Conservation (phyloP, 495 filamentous ascomycete species). For the Delitschia confertaspora region DNA sequence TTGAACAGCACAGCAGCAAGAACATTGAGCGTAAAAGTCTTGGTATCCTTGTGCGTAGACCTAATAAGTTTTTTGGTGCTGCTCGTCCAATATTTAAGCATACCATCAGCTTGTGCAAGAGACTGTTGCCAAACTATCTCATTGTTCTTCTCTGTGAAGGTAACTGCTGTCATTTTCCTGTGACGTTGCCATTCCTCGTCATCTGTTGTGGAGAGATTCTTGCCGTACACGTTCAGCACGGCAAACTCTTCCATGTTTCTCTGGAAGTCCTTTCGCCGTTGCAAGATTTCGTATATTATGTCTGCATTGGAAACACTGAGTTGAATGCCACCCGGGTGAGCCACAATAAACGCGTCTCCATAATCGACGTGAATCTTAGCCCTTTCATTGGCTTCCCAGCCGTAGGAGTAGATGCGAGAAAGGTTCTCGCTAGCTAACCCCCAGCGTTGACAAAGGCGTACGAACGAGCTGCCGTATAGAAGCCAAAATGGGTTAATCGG, state of each 20-base stretch:
- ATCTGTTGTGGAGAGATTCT: conserved; percentile 39
- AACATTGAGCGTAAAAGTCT: conserved; percentile 41
- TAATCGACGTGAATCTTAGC: conserved; percentile 35
- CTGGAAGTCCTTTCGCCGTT: conserved; percentile 37
- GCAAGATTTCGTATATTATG: conserved; percentile 34
- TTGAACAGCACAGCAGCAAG: conserved; percentile 40
- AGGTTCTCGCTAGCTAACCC: conserved; percentile 3
- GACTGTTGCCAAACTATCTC: conserved; percentile 39
- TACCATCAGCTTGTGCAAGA: conserved; percentile 27
- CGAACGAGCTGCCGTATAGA: background rate
- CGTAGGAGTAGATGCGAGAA: conserved; percentile 29
- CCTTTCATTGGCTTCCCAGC: conserved; percentile 36
- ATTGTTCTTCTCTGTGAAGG: conserved; percentile 45
- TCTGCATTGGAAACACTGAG: conserved; percentile 39
- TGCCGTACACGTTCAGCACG: conserved; percentile 40
- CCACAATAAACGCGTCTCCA: conserved; percentile 38
- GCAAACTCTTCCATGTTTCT: conserved; percentile 36
- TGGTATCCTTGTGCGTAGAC: conserved; percentile 33
- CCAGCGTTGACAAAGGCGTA: background rate
- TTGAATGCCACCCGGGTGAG: conserved; percentile 38
- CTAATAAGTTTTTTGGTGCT: conserved; percentile 12
- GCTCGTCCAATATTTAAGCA: conserved; percentile 36
- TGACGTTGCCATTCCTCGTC: conserved; percentile 41
- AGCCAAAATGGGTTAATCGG: conserved; percentile 11
- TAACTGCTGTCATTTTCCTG: conserved; percentile 36